A percentile compares a stretch with the other conserved stretches of the same genome.
phyloP scores from a whole-genome alignment of 2,329 filamentous ascomycete species.

The Fusarium vanettenii region DNA sequence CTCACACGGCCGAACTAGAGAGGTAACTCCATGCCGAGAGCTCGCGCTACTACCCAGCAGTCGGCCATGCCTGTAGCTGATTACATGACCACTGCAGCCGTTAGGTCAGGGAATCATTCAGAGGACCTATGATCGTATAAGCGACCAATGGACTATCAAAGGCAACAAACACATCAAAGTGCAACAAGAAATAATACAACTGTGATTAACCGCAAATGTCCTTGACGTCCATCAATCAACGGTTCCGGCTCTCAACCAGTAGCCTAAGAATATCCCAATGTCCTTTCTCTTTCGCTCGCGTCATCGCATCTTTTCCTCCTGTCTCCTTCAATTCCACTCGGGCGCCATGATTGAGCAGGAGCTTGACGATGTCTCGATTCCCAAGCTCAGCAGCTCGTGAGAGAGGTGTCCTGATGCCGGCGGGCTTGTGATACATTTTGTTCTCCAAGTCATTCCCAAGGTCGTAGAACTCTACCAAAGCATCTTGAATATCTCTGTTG shows the following conservation, averaged over 20 bases:
- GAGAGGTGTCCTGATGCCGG: neutral
- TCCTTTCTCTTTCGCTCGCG: neutral
- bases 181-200: neutral
- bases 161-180: neutral
- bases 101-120: no score
- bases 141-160: no score
- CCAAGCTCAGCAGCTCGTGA: neutral
- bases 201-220: neutral
- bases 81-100: no score
- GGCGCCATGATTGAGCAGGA: neutral
- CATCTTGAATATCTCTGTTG: no score
- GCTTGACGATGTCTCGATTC: neutral
- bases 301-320: neutral
- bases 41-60: no score
- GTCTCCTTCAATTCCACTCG: neutral
- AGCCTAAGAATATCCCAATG: neutral
- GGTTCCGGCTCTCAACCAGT: neutral
- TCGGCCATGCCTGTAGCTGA: no score
- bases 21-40: no score
- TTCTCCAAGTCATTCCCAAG: neutral
- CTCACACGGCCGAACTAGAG: no score
- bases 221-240: neutral
- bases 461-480: neutral
- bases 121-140: no score
- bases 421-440: neutral